Base-by-base conservation (phyloP, 345 rosid species). In the Eucalyptus melliodora region DNA sequence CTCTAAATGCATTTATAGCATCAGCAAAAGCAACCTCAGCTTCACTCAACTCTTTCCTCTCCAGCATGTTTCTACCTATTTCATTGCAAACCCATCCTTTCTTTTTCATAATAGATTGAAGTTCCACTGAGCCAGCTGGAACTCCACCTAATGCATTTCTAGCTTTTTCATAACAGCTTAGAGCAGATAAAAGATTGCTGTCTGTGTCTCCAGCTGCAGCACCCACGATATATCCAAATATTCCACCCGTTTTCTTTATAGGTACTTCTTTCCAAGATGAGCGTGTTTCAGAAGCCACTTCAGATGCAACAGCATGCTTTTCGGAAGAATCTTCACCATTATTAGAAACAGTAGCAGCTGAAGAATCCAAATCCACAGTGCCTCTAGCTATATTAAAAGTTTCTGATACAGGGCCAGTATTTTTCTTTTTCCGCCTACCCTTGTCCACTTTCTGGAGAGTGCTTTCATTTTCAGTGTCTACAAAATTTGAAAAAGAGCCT, bases 41-140 rank as follows among this genome's bases (percentile, higher is more conserved):
- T 91, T 92, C 92, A 69, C 67, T 93, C 86, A 96, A 90, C 90
- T 97, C 97, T 90, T 94, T 97, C 87, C 93, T 93, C 90, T 88
- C 95, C 27, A 97, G 95, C 89, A 97, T 95, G 90, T 93, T 93
- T 89, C 98, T 94, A 89, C 99, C 98, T 89, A 97, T 93, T 93
- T 97, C 99, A 86, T 97, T 97, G 91, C 95, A 97, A 67, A 94
- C 95, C 99, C 99, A 97, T 77, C 99, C 99, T 91, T 95, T 95
- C 95, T 95, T 97, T 91, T 93, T 95, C 47, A 93, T 47, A 72
- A 97, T 91, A 86, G 97, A 95, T 50, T 93, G 95, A n/a, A 94
- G 88, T 90, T 95, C 98, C 69, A 86, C 89, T 44, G 94, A 93
- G 62, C 90, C 89, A 9, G 94, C 90, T 87, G 97, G 92, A 91